phyloP scores from a whole-genome alignment of 495 filamentous ascomycete genomes.

The Aspergillus steynii region DNA sequence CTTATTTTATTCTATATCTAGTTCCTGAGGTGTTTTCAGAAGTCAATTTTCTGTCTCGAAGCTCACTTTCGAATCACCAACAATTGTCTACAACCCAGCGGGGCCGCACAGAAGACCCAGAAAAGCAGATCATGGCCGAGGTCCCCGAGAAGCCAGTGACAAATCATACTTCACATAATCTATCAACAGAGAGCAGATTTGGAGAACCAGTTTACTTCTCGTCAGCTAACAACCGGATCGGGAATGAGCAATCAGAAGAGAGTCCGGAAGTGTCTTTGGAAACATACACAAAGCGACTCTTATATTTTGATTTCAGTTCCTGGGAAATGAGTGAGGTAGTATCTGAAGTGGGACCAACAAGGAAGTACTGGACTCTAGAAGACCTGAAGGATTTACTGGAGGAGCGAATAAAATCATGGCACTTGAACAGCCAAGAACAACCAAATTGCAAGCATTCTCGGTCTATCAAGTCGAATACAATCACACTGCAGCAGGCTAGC shows the following conservation, averaged over 20 bases:
- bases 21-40: constrained; percentile 37
- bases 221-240: not conserved
- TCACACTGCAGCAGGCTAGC: not conserved
- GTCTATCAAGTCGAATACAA: not conserved
- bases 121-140: not conserved
- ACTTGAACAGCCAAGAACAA: not conserved
- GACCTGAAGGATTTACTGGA: constrained; percentile 26
- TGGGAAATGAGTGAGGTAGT: not conserved
- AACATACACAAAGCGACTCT: constrained; percentile 16
- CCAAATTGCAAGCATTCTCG: constrained; percentile 4
- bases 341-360: not conserved
- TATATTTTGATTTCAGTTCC: constrained; percentile 18
- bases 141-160: not conserved
- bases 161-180: not conserved
- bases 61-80: not conserved
- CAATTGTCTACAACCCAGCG: not conserved
- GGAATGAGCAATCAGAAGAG: constrained; percentile 13
- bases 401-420: constrained; percentile 21
- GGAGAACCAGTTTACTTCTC: not conserved
- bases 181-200: not conserved
- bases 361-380: constrained; percentile 26
- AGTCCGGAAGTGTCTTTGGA: constrained; percentile 10
- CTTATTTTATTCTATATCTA: constrained; percentile 68
- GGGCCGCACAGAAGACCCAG: not conserved
- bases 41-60: not conserved